Evolutionary conservation across 805 yeast genomes (phyloP).

Genomic region (Saccharomycopsis synnaedendra): DNA sequence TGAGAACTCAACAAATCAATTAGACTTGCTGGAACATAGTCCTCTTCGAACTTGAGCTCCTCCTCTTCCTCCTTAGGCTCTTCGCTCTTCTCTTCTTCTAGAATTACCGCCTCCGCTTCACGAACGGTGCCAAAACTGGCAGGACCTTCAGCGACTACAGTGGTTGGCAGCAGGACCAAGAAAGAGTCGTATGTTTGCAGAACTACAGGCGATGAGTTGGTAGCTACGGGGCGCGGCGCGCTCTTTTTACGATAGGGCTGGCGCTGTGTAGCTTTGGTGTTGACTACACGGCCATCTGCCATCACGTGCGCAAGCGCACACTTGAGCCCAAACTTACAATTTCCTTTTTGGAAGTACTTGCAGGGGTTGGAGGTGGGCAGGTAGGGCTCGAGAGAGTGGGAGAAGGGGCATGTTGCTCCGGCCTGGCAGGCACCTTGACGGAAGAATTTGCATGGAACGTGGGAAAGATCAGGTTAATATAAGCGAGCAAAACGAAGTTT

Average conservation of each 20-base stretch:
- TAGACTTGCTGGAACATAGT: constrained; percentile 70
- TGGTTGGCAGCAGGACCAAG: background rate
- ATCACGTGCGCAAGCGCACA: constrained; percentile 89
- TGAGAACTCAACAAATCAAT: constrained; percentile 77
- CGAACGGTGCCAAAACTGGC: background rate
- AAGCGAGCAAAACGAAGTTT: background rate
- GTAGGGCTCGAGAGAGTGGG: constrained; percentile 56
- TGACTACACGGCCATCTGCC: constrained; percentile 81
- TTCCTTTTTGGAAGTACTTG: constrained; percentile 92
- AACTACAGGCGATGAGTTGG: no score
- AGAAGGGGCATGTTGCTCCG: constrained; percentile 83
- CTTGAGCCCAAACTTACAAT: constrained; percentile 87
- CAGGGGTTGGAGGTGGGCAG: constrained; percentile 52
- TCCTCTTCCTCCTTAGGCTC: constrained; percentile 29
- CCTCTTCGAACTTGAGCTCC: constrained; percentile 40
- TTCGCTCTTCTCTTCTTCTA: background rate
- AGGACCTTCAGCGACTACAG: background rate
- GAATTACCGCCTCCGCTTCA: background rate
- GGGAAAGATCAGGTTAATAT: constrained; percentile 48
- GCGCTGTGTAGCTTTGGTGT: constrained; percentile 29
- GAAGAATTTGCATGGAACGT: constrained; percentile 93
- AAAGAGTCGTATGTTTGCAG: background rate
- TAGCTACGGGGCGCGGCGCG: background rate
- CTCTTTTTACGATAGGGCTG: background rate
- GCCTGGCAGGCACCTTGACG: constrained; percentile 93